Percentiles rank a stretch among this genome's conserved stretches.
Conservation (phyloP, 768 basidiomycete species). For the Brasilioporus rufonigricans region DNA sequence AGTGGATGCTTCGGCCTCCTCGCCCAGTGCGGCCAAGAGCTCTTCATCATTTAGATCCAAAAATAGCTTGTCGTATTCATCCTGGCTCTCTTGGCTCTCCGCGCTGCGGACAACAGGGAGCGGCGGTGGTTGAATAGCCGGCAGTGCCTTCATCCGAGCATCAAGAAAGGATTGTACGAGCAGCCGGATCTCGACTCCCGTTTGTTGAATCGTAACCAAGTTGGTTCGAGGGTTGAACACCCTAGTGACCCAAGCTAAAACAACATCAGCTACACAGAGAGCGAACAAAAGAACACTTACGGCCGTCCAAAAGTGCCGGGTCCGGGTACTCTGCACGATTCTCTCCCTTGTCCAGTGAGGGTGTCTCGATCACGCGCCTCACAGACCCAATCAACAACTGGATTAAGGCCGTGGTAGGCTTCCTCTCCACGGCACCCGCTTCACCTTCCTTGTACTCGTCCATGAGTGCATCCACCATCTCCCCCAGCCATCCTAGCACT, state of each 20-base stretch:
- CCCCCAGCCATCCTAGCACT: slow-evolving; percentile 61
- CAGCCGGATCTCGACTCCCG: slow-evolving; percentile 53
- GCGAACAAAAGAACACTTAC: slow-evolving; percentile 34
- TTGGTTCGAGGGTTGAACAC: slow-evolving; percentile 48
- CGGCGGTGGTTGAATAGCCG: slow-evolving; percentile 34
- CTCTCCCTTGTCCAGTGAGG: slow-evolving; percentile 37
- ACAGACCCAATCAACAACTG: slow-evolving; percentile 56
- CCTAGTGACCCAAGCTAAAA: slow-evolving; percentile 54
- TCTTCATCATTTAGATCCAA: slow-evolving; percentile 62
- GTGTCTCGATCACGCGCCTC: slow-evolving; percentile 47
- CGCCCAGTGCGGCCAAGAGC: slow-evolving; percentile 52
- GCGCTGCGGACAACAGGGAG: slow-evolving; percentile 25
- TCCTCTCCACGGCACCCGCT: slow-evolving; percentile 21
- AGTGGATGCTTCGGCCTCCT: slow-evolving; percentile 23
- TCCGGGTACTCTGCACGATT: slow-evolving; percentile 55
- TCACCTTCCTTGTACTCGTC: slow-evolving; percentile 47
- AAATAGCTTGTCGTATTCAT: slow-evolving; percentile 62
- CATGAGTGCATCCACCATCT: slow-evolving; percentile 54
- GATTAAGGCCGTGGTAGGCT: slow-evolving; percentile 39
- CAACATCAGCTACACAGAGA: slow-evolving; percentile 8
- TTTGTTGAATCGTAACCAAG: slow-evolving; percentile 38
- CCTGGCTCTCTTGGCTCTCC: slow-evolving; percentile 73
- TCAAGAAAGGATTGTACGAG: slow-evolving; percentile 63
- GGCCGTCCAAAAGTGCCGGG: slow-evolving; percentile 51
- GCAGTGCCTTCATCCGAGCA: slow-evolving; percentile 48